Percentiles rank a stretch among this genome's conserved stretches.
Conservation (phyloP, 1,284 basidiomycete genomes). For the Puccinia hordei region DNA sequence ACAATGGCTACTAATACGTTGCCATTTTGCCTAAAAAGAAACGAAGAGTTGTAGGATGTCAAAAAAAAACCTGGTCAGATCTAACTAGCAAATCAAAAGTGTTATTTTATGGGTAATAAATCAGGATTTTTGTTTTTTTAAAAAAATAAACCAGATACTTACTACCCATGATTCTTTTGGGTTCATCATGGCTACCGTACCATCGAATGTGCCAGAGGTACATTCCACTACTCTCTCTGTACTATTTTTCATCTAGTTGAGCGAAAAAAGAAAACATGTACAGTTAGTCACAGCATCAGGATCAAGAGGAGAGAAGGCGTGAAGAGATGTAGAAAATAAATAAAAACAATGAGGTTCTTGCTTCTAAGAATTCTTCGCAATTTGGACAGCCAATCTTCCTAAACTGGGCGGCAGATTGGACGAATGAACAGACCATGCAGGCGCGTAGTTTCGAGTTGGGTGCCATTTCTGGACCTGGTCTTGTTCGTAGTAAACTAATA, state of each 20-base stretch:
- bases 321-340: neutral
- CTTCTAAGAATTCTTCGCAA: constrained; percentile 45
- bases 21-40: constrained; percentile 40
- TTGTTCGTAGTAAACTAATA: too few species aligned
- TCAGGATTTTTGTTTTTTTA: too few species aligned
- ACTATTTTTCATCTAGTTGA: constrained; percentile 41
- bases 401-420: constrained; percentile 32
- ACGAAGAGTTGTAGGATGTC: neutral
- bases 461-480: neutral
- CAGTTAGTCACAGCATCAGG: neutral
- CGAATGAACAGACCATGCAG: constrained; percentile 46
- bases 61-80: neutral
- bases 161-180: constrained; percentile 48
- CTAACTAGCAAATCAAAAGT: neutral
- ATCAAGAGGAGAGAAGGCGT: neutral
- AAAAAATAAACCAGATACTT: neutral
- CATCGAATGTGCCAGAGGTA: constrained; percentile 48
- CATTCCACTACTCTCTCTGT: constrained; percentile 34
- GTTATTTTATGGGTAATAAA: neutral
- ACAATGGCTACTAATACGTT: constrained; percentile 40
- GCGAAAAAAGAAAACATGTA: neutral
- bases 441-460: constrained; percentile 39
- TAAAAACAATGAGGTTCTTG: neutral
- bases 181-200: constrained; percentile 36
- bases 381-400: constrained; percentile 43